Evolutionary conservation across 768 basidiomycete species (phyloP).

Genomic region (Nevesoporus exiguus): DNA sequence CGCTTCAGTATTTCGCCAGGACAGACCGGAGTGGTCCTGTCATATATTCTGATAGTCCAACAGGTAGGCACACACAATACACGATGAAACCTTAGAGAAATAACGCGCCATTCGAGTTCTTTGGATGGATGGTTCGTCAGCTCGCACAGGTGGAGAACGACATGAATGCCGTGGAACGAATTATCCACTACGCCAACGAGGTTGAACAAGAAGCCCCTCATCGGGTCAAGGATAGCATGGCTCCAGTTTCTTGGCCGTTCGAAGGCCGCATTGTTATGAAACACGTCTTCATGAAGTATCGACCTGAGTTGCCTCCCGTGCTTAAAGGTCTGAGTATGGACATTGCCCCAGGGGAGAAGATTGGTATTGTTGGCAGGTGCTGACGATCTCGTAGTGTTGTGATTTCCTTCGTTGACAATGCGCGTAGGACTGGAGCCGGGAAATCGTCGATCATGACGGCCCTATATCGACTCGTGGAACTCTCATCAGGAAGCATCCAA

Average conservation of each 20-base stretch:
- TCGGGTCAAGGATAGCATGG: conserved; percentile 58
- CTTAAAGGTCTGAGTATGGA: conserved; percentile 75
- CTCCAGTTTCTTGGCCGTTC: conserved; percentile 67
- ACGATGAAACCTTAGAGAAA: neutral
- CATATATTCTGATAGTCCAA: conserved; percentile 78
- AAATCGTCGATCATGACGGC: conserved; percentile 92
- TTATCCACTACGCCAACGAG: conserved; percentile 75
- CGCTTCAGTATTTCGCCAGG: conserved; percentile 75
- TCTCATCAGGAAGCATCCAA: conserved; percentile 65
- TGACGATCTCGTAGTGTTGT: conserved; percentile 5
- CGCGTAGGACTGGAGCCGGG: conserved; percentile 72
- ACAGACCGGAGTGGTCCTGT: conserved; percentile 72
- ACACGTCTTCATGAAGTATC: conserved; percentile 74
- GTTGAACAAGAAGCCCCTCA: conserved; percentile 83
- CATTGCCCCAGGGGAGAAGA: conserved; percentile 77
- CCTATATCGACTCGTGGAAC: conserved; percentile 81
- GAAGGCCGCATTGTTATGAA: conserved; percentile 71
- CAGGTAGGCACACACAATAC: conserved; percentile 43
- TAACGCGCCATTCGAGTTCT: conserved; percentile 38
- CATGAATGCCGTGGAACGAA: conserved; percentile 88
- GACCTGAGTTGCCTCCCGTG: conserved; percentile 84
- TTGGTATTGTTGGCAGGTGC: conserved; percentile 80
- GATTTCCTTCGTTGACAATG: neutral
- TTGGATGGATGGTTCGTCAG: conserved; percentile 75
- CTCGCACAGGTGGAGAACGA: conserved; percentile 87